Evolutionary conservation across 257 asterid genomes (phyloP).

Genomic region (Penstemon newberryi): DNA sequence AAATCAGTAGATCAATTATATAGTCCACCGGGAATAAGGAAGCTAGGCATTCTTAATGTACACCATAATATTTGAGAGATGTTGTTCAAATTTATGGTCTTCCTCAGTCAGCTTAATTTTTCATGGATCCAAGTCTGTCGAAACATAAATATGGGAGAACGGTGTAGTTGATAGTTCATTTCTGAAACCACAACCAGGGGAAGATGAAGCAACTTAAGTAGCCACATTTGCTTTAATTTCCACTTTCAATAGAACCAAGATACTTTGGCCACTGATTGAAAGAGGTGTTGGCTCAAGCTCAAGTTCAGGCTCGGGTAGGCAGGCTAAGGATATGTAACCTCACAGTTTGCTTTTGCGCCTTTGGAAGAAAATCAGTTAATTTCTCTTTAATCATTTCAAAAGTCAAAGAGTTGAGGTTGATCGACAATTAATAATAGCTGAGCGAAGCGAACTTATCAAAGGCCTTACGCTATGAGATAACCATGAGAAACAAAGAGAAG

Average conservation of each 20-base stretch:
- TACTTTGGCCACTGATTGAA: slow-evolving; percentile 1
- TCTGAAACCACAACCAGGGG: not conserved
- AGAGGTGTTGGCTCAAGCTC: slow-evolving; percentile 9
- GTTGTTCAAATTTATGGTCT: not conserved
- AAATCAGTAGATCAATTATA: no score
- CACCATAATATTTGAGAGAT: not conserved
- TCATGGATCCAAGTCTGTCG: not conserved
- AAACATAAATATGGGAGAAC: not conserved
- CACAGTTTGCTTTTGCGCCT: not conserved
- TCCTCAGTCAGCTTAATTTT: not conserved
- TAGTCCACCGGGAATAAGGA: not conserved
- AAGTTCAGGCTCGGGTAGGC: slow-evolving; percentile 6
- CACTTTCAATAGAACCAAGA: not conserved
- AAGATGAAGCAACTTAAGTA: no score
- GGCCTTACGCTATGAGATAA: slow-evolving; percentile 16
- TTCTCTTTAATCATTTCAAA: not conserved
- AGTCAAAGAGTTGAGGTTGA: not conserved
- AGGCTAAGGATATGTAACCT: slow-evolving; percentile 1
- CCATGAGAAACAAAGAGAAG: not conserved
- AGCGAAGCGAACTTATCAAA: not conserved
- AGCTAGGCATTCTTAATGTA: not conserved
- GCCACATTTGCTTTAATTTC: not conserved
- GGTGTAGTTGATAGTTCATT: not conserved
- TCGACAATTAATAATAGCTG: not conserved
- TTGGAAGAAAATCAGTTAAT: not conserved